These are phyloP conservation scores for Apiospora pterosperma DNA, from an alignment of 2,329 filamentous ascomycete species.

Conservation along the genomic window DNA sequence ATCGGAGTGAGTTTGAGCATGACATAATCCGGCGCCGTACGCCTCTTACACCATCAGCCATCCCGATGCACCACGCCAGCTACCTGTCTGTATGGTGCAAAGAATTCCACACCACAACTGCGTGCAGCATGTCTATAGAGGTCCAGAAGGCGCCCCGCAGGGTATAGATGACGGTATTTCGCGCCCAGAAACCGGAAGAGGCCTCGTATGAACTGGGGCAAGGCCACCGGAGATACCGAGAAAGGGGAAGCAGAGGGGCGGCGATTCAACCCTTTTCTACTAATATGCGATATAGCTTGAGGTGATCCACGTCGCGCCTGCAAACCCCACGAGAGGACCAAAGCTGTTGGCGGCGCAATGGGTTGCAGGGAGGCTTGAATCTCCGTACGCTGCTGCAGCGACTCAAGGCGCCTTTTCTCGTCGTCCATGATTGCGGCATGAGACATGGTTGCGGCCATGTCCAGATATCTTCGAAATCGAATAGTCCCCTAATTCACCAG, in stretches of 20 bases:
- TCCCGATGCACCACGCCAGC: neutral
- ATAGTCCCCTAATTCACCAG: neutral
- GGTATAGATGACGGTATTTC: conserved; percentile 11
- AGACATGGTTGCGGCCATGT: neutral
- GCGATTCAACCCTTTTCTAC: conserved; percentile 18
- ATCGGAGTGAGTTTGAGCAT: conserved; percentile 11
- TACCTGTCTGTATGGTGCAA: neutral
- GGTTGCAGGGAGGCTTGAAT: conserved; percentile 22
- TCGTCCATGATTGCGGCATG: neutral
- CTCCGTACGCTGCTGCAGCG: conserved; percentile 9
- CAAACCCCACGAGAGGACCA: conserved; percentile 25
- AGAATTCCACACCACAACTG: conserved; percentile 7
- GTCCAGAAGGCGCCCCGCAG: conserved; percentile 12
- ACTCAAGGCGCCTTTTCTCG: conserved; percentile 2
- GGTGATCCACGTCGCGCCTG: conserved; percentile 24
- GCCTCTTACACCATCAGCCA: conserved; percentile 6
- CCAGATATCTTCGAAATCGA: neutral
- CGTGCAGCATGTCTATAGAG: conserved; percentile 9
- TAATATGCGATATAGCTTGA: conserved; percentile 15
- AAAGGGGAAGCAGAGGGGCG: conserved; percentile 25
- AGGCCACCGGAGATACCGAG: conserved; percentile 22
- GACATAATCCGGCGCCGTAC: conserved; percentile 6
- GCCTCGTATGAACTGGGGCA: conserved; percentile 24
- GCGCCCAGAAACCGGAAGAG: conserved; percentile 14
- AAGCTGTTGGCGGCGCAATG: conserved; percentile 25